Conservation (phyloP, 352 stramenopile genomes). For the Phytophthora macrochlamydospora region DNA sequence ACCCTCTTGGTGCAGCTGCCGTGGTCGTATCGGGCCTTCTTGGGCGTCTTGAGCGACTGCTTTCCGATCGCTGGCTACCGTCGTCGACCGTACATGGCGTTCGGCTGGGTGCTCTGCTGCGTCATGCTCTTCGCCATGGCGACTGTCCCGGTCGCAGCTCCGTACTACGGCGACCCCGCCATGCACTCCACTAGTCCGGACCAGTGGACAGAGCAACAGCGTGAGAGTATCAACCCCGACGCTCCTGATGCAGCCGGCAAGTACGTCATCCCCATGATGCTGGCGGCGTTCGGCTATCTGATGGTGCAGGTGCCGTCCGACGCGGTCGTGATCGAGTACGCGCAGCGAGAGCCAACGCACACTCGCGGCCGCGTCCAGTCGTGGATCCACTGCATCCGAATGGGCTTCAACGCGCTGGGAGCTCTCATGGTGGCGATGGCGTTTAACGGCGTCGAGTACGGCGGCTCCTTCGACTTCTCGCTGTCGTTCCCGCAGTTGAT, state of each 20-base stretch:
- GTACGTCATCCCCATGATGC: slow-evolving; percentile 77
- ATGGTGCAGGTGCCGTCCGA: slow-evolving; percentile 63
- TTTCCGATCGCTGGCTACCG: slow-evolving; percentile 64
- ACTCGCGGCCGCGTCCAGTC: slow-evolving; percentile 60
- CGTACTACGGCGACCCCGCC: slow-evolving; percentile 53
- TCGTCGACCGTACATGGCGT: slow-evolving; percentile 60
- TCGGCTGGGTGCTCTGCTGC: slow-evolving; percentile 59
- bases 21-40: slow-evolving; percentile 68
- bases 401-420: slow-evolving; percentile 49
- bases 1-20: slow-evolving; percentile 53
- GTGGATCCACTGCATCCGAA: slow-evolving; percentile 61
- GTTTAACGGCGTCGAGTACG: slow-evolving; percentile 63
- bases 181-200: slow-evolving; percentile 38
- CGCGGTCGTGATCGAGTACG: slow-evolving; percentile 65
- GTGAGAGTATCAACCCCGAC: slow-evolving; percentile 44
- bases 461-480: slow-evolving; percentile 57
- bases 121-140: slow-evolving; percentile 59
- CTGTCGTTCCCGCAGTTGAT: slow-evolving; percentile 58
- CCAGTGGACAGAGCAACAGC: slow-evolving; percentile 37
- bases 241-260: slow-evolving; percentile 43
- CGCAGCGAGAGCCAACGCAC: slow-evolving; percentile 53
- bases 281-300: slow-evolving; percentile 71
- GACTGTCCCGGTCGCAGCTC: slow-evolving; percentile 30
- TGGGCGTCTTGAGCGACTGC: slow-evolving; percentile 65
- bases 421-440: slow-evolving; percentile 48